Evolutionary conservation across 2,329 filamentous ascomycete species (phyloP).

Genomic region (Epichloe amarillans): DNA sequence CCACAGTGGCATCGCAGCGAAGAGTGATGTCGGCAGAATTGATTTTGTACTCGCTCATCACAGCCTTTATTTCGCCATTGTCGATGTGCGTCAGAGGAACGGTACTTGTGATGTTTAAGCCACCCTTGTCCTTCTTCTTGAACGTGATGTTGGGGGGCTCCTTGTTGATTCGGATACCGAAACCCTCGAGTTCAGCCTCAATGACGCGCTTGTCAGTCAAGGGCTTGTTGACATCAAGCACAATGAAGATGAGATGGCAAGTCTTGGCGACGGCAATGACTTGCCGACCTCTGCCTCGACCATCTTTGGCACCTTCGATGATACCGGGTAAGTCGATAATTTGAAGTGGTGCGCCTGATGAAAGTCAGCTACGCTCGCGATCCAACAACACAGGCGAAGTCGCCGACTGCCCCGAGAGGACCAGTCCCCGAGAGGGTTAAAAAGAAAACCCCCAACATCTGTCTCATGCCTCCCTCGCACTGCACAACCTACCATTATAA

Average conservation of each 20-base stretch:
- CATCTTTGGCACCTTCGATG: constrained; percentile 96
- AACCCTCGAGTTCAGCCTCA: constrained; percentile 88
- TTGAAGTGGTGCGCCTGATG: constrained; percentile 71
- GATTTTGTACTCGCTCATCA: constrained; percentile 95
- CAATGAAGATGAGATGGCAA: constrained; percentile 96
- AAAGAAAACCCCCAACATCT: neutral
- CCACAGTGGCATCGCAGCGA: constrained; percentile 91
- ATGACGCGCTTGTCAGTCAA: constrained; percentile 94
- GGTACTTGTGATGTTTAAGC: constrained; percentile 90
- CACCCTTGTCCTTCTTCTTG: constrained; percentile 98
- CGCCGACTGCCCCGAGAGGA: no score
- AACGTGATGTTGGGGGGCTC: constrained; percentile 95
- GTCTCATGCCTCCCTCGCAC: neutral
- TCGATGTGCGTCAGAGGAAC: constrained; percentile 86
- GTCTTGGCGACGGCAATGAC: constrained; percentile 99
- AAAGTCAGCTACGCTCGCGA: neutral
- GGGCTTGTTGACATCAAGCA: constrained; percentile 96
- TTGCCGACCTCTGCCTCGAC: constrained; percentile 91
- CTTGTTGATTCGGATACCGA: constrained; percentile 97
- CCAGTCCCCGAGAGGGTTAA: no score
- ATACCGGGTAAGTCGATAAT: constrained; percentile 98
- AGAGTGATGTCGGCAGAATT: constrained; percentile 95
- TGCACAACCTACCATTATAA: constrained; percentile 57
- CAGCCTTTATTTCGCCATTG: constrained; percentile 91
- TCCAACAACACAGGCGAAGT: neutral